These are phyloP conservation scores for Blattamonas nauphoetae DNA, from an alignment of 78 protist species.

Conservation along the genomic window DNA sequence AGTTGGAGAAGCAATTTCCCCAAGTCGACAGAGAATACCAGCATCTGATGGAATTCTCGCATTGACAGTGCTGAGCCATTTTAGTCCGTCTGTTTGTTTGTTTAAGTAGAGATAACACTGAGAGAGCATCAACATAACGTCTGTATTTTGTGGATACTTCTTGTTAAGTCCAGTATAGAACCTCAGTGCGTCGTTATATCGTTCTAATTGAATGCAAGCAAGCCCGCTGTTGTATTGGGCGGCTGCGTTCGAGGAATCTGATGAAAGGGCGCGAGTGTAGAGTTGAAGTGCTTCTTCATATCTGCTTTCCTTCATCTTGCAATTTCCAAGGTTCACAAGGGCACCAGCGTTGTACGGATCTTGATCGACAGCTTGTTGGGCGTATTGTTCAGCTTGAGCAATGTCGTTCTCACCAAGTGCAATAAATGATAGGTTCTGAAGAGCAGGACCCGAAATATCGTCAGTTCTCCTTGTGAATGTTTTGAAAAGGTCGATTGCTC, in stretches of 20 bases:
- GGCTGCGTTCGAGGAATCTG: neutral
- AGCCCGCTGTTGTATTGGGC: conserved; percentile 6
- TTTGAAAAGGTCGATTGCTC: neutral
- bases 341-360: neutral
- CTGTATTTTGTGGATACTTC: neutral
- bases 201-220: neutral
- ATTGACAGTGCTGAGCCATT: neutral
- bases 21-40: neutral
- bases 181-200: neutral
- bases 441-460: neutral
- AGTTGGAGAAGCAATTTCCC: neutral
- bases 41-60: neutral
- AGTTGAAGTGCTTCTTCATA: neutral
- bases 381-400: neutral
- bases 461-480: neutral
- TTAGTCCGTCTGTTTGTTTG: neutral
- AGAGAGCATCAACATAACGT: neutral
- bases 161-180: neutral
- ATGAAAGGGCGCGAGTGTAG: neutral
- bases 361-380: neutral
- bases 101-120: neutral
- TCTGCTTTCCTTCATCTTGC: neutral
- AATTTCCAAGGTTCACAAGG: neutral
- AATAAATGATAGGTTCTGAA: neutral
- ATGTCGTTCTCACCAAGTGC: neutral